Percentiles rank a stretch among this genome's conserved stretches.
Conservation (phyloP, 2,329 filamentous ascomycete species). For the Catunica adiposa region DNA sequence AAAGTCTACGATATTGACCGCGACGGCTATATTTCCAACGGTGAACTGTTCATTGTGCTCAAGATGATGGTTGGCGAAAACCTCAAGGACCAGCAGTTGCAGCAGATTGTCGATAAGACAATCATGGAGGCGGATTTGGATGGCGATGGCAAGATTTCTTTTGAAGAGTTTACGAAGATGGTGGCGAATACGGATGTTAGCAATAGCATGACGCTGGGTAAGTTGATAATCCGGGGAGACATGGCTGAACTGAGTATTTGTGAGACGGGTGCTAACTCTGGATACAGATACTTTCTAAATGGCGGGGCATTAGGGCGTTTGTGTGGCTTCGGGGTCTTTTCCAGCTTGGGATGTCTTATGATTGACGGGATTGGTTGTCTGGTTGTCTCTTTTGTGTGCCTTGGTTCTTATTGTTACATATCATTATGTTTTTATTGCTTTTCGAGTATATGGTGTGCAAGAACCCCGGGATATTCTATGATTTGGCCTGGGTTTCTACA, state of each 20-base stretch:
- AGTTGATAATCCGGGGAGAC: conserved; percentile 17
- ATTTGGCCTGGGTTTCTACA: too few relatives aligned
- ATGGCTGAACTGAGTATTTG: not conserved
- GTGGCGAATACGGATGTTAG: conserved; percentile 80
- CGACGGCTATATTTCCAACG: conserved; percentile 96
- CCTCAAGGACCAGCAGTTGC: conserved; percentile 94
- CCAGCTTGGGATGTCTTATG: not conserved
- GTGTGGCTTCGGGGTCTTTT: not conserved
- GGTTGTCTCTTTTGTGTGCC: too few relatives aligned
- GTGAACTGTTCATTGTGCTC: conserved; percentile 94
- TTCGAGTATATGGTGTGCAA: too few relatives aligned
- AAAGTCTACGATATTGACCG: conserved; percentile 99
- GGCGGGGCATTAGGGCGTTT: not conserved
- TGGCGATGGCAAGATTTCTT: conserved; percentile 93
- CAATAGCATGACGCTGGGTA: conserved; percentile 59
- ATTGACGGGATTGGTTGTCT: too few relatives aligned
- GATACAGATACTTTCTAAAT: conserved; percentile 10
- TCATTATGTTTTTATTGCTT: too few relatives aligned
- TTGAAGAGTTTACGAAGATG: conserved; percentile 98
- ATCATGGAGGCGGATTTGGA: conserved; percentile 99
- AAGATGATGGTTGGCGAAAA: conserved; percentile 99
- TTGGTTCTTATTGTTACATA: too few relatives aligned
- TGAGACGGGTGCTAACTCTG: conserved; percentile 4
- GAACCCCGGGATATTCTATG: too few relatives aligned
- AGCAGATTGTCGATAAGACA: conserved; percentile 99